Evolutionary conservation across 1,139 yeast genomes (phyloP).

Genomic region (Kodamaea anthophila): DNA sequence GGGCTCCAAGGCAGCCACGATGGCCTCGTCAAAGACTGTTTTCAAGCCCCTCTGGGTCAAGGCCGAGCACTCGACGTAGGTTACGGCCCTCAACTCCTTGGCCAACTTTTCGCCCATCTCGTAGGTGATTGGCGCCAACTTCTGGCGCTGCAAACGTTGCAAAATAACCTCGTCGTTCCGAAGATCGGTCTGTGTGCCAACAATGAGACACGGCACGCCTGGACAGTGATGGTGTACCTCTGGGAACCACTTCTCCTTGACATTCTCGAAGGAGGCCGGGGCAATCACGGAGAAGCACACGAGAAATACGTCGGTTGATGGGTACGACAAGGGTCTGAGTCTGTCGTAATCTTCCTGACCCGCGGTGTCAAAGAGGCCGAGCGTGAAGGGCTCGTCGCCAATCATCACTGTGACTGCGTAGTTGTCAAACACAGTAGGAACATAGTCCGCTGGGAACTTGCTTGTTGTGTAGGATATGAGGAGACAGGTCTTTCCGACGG

Average conservation of each 20-base stretch:
- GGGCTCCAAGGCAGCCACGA: conserved; percentile 91
- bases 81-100: conserved; percentile 88
- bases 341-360: conserved; percentile 99
- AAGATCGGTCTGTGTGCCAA: conserved; percentile 92
- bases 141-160: conserved; percentile 85
- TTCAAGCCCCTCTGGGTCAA: conserved; percentile 92
- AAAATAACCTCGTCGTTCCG: conserved; percentile 89
- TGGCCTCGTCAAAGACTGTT: conserved; percentile 95
- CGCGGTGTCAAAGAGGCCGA: conserved; percentile 95
- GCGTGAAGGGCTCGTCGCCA: conserved; percentile 95
- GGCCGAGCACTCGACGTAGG: conserved; percentile 97
- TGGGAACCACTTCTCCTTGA: conserved; percentile 97
- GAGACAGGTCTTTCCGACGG: conserved; percentile 62
- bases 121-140: conserved; percentile 76
- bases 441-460: conserved; percentile 91
- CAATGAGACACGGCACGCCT: conserved; percentile 92
- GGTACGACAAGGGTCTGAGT: conserved; percentile 91
- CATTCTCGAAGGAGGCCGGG: conserved; percentile 97
- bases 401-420: conserved; percentile 98
- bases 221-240: conserved; percentile 98
- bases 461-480: conserved; percentile 86
- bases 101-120: conserved; percentile 93
- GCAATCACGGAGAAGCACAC: conserved; percentile 94
- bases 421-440: conserved; percentile 93
- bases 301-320: conserved; percentile 92